Conservation (phyloP, 805 yeast genomes). For the Teunomyces atbi region DNA sequence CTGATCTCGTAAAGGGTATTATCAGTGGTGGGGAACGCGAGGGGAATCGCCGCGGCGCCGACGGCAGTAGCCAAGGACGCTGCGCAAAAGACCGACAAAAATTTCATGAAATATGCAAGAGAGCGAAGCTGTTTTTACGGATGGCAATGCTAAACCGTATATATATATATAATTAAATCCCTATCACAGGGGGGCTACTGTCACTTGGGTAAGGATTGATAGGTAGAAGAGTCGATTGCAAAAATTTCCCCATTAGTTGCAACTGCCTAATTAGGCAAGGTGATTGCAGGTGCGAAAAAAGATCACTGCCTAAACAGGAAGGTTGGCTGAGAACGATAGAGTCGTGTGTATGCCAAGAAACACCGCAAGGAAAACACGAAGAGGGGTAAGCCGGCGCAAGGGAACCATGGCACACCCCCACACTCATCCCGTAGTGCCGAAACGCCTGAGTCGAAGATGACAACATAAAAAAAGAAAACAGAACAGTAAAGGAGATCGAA, state of each 20-base stretch:
- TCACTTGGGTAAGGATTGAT: background rate
- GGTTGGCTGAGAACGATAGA: background rate
- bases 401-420: background rate
- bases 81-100: conserved; percentile 9
- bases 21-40: conserved; percentile 19
- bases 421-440: too few species aligned
- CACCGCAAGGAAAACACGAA: background rate
- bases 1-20: conserved; percentile 17
- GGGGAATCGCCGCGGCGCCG: conserved; percentile 17
- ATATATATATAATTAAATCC: background rate
- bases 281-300: background rate
- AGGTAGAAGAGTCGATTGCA: background rate
- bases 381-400: background rate
- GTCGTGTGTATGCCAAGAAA: background rate
- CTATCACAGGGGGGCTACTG: background rate
- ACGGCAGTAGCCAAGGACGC: conserved; percentile 11
- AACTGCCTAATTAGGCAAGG: conserved; percentile 10
- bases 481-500: too few species aligned
- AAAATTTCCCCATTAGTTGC: conserved; percentile 2
- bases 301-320: background rate
- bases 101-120: conserved; percentile 11
- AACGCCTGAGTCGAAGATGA: too few species aligned
- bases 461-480: too few species aligned
- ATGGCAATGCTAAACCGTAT: background rate
- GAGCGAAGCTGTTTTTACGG: background rate